Evolutionary conservation across 2,329 filamentous ascomycete genomes (phyloP).

Genomic region (Colletotrichum tropicale): DNA sequence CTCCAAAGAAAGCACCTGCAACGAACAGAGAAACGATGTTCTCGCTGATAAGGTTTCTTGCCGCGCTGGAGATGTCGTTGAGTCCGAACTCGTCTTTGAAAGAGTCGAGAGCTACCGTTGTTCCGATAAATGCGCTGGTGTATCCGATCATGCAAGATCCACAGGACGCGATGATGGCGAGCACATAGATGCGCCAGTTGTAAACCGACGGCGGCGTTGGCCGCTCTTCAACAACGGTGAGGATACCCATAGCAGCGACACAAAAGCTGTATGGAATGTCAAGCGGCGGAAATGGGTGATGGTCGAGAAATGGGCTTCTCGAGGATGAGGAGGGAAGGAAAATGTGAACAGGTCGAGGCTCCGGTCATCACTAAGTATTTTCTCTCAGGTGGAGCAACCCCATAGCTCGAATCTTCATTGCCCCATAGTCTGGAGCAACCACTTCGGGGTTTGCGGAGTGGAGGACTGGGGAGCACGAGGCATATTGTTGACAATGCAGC

Average conservation of each 20-base stretch:
- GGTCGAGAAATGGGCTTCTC: not conserved
- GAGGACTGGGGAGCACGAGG: not conserved
- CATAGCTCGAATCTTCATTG: not conserved
- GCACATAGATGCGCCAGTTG: constrained; percentile 37
- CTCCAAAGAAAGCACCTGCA: constrained; percentile 73
- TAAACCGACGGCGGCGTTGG: constrained; percentile 41
- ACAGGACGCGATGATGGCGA: constrained; percentile 39
- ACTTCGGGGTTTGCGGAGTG: not conserved
- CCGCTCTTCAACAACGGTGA: constrained; percentile 37
- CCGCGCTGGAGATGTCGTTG: constrained; percentile 38
- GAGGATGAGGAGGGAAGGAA: not conserved
- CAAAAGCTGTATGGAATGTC: not conserved
- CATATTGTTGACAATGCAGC: not conserved
- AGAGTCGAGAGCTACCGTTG: constrained; percentile 64
- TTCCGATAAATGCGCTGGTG: constrained; percentile 68
- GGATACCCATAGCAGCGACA: constrained; percentile 27
- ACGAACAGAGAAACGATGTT: constrained; percentile 73
- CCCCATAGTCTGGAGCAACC: not conserved
- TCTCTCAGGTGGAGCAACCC: not conserved
- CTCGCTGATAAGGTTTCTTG: constrained; percentile 57
- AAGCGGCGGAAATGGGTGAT: not conserved
- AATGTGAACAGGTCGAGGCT: not conserved
- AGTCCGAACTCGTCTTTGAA: constrained; percentile 68
- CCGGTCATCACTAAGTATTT: not conserved
- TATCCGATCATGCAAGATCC: constrained; percentile 46